Evolutionary conservation across 202 grass and related monocot species (phyloP), one percentile per base, ranked within the genome.

Genomic region (Schoenoplectus tabernaemontani): DNA sequence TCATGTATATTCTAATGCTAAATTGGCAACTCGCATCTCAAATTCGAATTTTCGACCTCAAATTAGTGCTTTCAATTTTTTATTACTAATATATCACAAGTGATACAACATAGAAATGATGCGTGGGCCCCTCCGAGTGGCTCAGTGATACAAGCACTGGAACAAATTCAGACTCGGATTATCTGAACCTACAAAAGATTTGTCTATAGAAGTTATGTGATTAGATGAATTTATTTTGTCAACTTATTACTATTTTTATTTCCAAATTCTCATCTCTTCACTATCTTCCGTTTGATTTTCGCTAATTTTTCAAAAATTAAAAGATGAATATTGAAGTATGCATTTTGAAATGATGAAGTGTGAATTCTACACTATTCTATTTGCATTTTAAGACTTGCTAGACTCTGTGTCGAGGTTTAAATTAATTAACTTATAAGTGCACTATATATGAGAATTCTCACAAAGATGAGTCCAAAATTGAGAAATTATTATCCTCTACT

Each of bases 11-110:
- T 46, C 62, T 46, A 15, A 46, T 70, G 20, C 10, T 24, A 24
- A 70, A 24, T 70, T 72, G n/a, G 51, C 41, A 24, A 79, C 5
- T 63, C 2, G 59, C 33, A 63, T 48, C 34, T 46, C 59, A 80
- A 80, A 80, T 80, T 80, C 13, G 59, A 62, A 63, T 64, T 80
- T 64, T 30, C 23, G 8, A 80, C 77, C 15, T 64, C 59, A 61
- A 60, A 61, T 43, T 78, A 78, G 76, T 78, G 36, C 11, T 15
- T 78, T 47, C 39, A 26, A 47, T 44, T 59, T 61, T 19, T 17
- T 33, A 30, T 46, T 32, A 32, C 23, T 63, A 34, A 64, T 64
- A n/a, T 63, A 65, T 46, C 64, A n/a, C 77, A 60, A 44, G 9
- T 74, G 11, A 61, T 23, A 62, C 1, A 63, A 47, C 38, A 62